phyloP scores from a whole-genome alignment of 2,329 filamentous ascomycete species.

The Pseudogymnoascus sp. region DNA sequence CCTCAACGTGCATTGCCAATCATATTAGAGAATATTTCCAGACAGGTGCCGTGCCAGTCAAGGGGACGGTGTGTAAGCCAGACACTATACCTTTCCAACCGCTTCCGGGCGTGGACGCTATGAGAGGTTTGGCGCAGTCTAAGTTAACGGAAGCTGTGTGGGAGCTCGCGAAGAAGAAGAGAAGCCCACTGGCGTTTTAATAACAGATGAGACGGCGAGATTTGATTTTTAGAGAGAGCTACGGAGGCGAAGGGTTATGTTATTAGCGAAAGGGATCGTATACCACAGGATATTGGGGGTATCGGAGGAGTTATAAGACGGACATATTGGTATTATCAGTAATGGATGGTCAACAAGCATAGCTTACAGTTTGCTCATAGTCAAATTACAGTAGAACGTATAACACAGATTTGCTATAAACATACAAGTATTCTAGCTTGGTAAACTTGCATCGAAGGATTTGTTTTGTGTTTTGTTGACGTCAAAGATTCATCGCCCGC shows the following conservation, averaged over 20 bases:
- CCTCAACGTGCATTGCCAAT: conserved; percentile 30
- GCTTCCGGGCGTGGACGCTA: not conserved
- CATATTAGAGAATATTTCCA: conserved; percentile 34
- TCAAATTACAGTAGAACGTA: not conserved
- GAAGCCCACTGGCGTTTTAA: not conserved
- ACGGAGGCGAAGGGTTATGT: not conserved
- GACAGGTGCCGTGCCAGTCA: conserved; percentile 35
- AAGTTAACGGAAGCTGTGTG: conserved; percentile 1
- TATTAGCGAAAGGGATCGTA: not conserved
- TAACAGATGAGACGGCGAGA: not conserved
- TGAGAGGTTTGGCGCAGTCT: not conserved
- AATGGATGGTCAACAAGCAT: not conserved
- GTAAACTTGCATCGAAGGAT: not conserved
- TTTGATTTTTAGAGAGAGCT: not conserved
- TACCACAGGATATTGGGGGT: not conserved
- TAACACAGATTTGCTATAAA: not conserved
- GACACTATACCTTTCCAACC: conserved; percentile 36
- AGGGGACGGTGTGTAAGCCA: conserved; percentile 39
- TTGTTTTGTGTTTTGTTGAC: not conserved
- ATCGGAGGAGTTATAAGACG: not conserved
- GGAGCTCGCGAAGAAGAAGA: not conserved
- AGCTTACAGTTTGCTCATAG: not conserved
- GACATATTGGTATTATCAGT: not conserved
- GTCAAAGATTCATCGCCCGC: not conserved
- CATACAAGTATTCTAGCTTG: not conserved